A percentile compares a stretch with the other conserved stretches of the same genome.
These are phyloP conservation scores for Camellia oleifera DNA, from an alignment of 179 eudicot species.

Conservation along the genomic window DNA sequence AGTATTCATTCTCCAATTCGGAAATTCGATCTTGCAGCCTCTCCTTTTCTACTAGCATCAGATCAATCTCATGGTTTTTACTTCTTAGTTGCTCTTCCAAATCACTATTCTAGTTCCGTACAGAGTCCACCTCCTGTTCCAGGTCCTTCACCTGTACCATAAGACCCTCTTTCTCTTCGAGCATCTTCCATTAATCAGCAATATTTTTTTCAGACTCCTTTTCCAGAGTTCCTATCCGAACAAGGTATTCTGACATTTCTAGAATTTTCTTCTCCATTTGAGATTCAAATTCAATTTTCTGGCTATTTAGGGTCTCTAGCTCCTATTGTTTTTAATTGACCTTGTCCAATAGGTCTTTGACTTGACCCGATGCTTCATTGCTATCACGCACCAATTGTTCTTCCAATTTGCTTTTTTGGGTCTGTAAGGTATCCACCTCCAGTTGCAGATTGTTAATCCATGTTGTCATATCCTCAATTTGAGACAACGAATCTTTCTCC, in stretches of 20 bases:
- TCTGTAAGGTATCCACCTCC: slow-evolving; percentile 33
- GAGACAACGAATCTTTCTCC: slow-evolving; percentile 44
- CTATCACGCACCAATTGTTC: slow-evolving; percentile 25
- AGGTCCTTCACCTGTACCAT: slow-evolving; percentile 35
- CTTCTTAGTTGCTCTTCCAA: slow-evolving; percentile 28
- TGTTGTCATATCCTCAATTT: slow-evolving; percentile 30
- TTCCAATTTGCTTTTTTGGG: slow-evolving; percentile 33
- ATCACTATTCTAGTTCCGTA: slow-evolving; percentile 26
- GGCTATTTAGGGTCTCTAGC: slow-evolving; percentile 23
- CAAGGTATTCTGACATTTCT: slow-evolving; percentile 36
- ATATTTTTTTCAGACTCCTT: slow-evolving; percentile 42
- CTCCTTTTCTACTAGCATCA: slow-evolving; percentile 25
- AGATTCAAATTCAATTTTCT: slow-evolving; percentile 40
- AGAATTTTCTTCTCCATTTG: slow-evolving; percentile 36
- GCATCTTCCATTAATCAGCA: slow-evolving; percentile 35
- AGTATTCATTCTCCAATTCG: slow-evolving; percentile 32
- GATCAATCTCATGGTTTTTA: slow-evolving; percentile 25
- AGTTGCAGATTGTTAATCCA: slow-evolving; percentile 31
- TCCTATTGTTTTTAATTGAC: slow-evolving; percentile 40
- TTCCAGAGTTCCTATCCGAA: slow-evolving; percentile 55
- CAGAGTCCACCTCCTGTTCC: slow-evolving; percentile 32
- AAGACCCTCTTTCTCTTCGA: slow-evolving; percentile 41
- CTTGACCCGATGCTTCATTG: slow-evolving; percentile 17
- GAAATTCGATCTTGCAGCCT: slow-evolving; percentile 20
- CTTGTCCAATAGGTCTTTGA: slow-evolving; percentile 27